Base-by-base conservation (phyloP, 192 early-diverging fungal genomes). In the Lunasporangiospora selenospora region DNA sequence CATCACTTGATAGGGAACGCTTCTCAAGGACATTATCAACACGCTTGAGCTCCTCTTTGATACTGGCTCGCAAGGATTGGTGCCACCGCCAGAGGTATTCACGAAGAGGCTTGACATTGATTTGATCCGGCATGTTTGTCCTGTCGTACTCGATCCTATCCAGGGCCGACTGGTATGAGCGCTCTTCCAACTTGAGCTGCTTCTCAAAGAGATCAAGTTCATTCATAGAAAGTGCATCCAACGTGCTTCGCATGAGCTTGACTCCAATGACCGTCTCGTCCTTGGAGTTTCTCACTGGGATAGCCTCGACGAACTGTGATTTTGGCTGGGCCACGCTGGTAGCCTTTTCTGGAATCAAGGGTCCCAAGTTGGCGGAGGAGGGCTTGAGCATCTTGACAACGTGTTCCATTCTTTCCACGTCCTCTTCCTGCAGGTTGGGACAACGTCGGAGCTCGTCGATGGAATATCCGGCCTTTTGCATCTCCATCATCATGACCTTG, bases 161-260 rank as follows among this genome's bases (percentile, higher is more conserved):
- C 6, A 91, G 64, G 7, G 93, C 93, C 0, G 89, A 84, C 29
- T 89, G 85, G 41, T 91, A 88, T 0, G 95, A 85, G 24, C 90
- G 88, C 49, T 90, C 88, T 75, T 98, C 95, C 1, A 98, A 71
- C 53, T 86, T 86, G 13, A 89, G 47, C 67, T 98, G 95, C 49
- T 88, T 81, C 16, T 92, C 87, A 71, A 85, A 92, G 26, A 80
- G 77, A 33, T 82, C 69, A 32, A 88, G 79, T 15, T 84, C 79
- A 58, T 78, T 79, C 36, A 81, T 57, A 18, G 75, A 57, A 4
- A 88, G 67, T 0, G 88, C 82, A 34, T 77, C 62, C n/a, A 96
- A 82, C 15, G 89, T 87, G 12, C 83, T 78, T 37, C 85, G 80
- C 26, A 98, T 81, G 45, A 96, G 83, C 26, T 78, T 71, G 26